Conservation (phyloP, 495 filamentous ascomycete species). For the Antarctomyces pellizariae region DNA sequence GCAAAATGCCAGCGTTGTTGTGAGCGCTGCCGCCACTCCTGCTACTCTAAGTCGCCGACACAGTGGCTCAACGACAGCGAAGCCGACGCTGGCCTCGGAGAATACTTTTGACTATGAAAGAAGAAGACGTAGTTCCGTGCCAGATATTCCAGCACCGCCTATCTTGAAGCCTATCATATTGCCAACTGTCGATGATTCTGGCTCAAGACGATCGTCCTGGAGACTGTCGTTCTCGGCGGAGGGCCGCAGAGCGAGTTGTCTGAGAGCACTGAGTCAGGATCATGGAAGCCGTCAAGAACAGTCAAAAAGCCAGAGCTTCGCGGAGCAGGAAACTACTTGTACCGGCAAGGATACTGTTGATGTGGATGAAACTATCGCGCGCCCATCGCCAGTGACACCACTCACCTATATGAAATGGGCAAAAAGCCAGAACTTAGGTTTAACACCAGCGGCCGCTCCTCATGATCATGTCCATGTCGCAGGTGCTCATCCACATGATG, state of each 20-base stretch:
- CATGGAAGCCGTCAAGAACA: no score
- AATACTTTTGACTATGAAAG: not conserved
- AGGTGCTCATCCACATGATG: no score
- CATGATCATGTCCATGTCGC: no score
- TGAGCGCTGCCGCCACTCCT: not conserved
- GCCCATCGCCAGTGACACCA: no score
- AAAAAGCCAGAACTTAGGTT: no score
- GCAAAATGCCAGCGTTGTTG: conserved; percentile 1
- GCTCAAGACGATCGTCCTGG: conserved; percentile 9
- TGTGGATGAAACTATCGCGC: no score
- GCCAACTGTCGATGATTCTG: conserved; percentile 7
- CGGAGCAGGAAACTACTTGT: no score
- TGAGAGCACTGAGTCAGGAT: conserved; percentile 8
- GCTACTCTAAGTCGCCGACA: not conserved
- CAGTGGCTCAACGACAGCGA: not conserved
- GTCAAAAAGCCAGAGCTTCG: no score
- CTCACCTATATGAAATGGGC: no score
- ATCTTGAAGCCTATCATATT: conserved; percentile 5
- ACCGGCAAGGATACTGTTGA: no score
- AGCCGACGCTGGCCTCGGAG: not conserved
- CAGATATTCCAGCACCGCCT: conserved; percentile 6
- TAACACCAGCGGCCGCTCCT: no score
- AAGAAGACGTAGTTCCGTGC: not conserved
- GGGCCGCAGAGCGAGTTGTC: conserved; percentile 6
- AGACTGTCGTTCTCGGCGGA: conserved; percentile 10